Percentiles rank a stretch among this genome's conserved stretches.
Evolutionary conservation across 345 rosid species (phyloP).

Genomic region (Firmiana major): DNA sequence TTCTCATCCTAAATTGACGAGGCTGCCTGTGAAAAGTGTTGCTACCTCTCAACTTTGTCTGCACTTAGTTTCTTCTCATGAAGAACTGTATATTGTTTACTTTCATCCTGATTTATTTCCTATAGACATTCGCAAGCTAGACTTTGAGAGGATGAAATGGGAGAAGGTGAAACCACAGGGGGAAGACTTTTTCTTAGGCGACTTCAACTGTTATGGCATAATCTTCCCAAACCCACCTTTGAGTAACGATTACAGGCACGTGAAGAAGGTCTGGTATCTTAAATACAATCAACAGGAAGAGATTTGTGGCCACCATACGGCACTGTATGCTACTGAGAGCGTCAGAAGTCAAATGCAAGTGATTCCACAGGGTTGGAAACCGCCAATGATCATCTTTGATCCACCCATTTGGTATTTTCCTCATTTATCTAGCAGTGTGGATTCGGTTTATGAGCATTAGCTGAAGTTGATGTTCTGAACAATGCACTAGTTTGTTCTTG

Average conservation of each 20-base stretch:
- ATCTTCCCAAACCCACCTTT: background rate
- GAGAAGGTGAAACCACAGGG: background rate
- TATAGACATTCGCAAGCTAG: background rate
- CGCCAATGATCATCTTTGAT: background rate
- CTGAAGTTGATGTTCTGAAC: background rate
- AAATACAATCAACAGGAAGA: too few species aligned
- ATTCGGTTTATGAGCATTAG: background rate
- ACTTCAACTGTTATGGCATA: background rate
- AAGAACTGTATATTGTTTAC: background rate
- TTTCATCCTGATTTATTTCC: background rate
- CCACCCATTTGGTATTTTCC: background rate
- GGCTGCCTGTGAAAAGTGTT: background rate
- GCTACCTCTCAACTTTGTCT: background rate
- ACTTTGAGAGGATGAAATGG: background rate
- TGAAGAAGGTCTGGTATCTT: too few species aligned
- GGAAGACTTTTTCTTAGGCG: background rate
- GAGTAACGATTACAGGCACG: background rate
- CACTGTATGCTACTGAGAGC: background rate
- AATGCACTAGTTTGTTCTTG: background rate
- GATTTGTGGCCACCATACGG: too few species aligned
- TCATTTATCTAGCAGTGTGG: background rate
- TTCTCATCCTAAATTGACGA: background rate
- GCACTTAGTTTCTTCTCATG: background rate
- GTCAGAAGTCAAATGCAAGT: accelerated
- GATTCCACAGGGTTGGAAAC: background rate